Base-by-base conservation (phyloP, 2,329 filamentous ascomycete species). In the Cladosporium sp. region DNA sequence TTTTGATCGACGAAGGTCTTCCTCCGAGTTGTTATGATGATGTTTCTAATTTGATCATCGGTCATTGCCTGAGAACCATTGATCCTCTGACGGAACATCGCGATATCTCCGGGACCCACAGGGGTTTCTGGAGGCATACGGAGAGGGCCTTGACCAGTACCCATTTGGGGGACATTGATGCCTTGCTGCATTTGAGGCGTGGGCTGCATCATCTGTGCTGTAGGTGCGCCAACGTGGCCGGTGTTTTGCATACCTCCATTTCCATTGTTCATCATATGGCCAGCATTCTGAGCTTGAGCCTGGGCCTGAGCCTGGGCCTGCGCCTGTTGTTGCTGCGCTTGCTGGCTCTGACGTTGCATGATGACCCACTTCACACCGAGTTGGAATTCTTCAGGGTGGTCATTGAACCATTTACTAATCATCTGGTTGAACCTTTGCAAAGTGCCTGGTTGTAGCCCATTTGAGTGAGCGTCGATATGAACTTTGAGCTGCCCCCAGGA, bases 401-500 rank as follows among this genome's bases (percentile, higher is more conserved):
- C 36, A 26, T 66, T 48, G 59, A 74, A 74, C 69, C 70, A 75
- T 25, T 68, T 64, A 10, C 63, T 25, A 63, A 75, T 73, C 59
- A 68, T 53, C 16, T 65, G 48, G 62, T 76, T 70, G 16, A 85
- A 69, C 63, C 78, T 82, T 6, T 76, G 69, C 21, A 80, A 63
- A 53, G 79, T 79, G 4, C 78, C 76, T 11, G 76, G 77, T 21
- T 78, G 79, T 57, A 82, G 68, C 5, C 77, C 75, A 57, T 77
- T 76, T 18, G 77, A 76, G 64, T 86, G 86, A 51, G 81, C 76
- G 30, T 73, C 70, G 18, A 81, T 81, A 78, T 84, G 85, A 61
- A 82, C 76, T 73, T 87, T 88, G 7, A 88, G 76, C 64, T 86
- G 82, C 10, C 81, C 81, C 86, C 86, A 88, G 2, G 80, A 82